phyloP scores from a whole-genome alignment of 176 grass and related monocot genomes.

The Paspalum vaginatum region DNA sequence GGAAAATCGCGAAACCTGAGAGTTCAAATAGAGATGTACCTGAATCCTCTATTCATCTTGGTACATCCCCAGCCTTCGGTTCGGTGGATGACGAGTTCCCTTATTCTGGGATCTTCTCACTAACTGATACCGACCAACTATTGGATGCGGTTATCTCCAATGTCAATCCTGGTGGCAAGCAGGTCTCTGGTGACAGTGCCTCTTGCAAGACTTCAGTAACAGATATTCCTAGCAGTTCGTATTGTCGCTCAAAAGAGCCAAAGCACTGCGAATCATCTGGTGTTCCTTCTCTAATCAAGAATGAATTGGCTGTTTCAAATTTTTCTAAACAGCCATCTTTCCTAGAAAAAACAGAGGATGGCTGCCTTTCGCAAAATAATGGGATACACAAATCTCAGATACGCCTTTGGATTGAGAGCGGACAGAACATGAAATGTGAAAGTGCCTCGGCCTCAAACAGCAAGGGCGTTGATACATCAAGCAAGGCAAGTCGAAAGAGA shows the following conservation, averaged over 20 bases:
- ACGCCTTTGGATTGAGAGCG: constrained; percentile 67
- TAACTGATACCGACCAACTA: constrained; percentile 67
- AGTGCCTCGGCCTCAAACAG: constrained; percentile 67
- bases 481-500: constrained; percentile 73
- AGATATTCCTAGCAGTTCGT: constrained; percentile 57
- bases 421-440: constrained; percentile 66
- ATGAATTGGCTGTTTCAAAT: constrained; percentile 63
- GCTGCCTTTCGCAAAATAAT: constrained; percentile 53
- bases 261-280: constrained; percentile 41
- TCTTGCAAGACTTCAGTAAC: constrained; percentile 73
- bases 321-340: constrained; percentile 54
- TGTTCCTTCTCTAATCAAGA: constrained; percentile 54
- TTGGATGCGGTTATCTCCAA: constrained; percentile 79
- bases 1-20: constrained; percentile 40
- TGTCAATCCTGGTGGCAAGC: constrained; percentile 61
- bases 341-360: constrained; percentile 49
- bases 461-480: constrained; percentile 58
- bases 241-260: constrained; percentile 51
- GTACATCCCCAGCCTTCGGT: constrained; percentile 42
- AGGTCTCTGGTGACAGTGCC: constrained; percentile 51
- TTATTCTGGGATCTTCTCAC: constrained; percentile 61
- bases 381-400: constrained; percentile 73
- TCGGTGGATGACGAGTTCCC: constrained; percentile 49
- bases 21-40: constrained; percentile 47
- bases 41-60: constrained; percentile 43